Percentiles rank a stretch among this genome's conserved stretches.
Conservation (phyloP, 2,329 filamentous ascomycete genomes). For the Stromatinia cepivora region DNA sequence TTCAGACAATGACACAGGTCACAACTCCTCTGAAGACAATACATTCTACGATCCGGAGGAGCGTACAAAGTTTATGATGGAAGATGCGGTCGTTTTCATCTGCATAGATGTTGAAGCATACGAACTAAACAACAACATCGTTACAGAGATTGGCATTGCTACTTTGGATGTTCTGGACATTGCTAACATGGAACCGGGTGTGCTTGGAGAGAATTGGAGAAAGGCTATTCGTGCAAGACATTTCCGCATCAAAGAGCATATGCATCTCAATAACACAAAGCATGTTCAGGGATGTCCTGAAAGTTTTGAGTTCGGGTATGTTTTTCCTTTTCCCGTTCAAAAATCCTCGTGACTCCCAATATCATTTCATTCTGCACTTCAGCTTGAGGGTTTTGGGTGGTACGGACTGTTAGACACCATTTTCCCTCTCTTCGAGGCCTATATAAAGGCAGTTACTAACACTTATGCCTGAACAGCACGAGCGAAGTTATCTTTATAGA, state of each 20-base stretch:
- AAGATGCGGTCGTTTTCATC: slow-evolving; percentile 66
- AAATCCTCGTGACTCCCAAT: not conserved
- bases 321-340: not conserved
- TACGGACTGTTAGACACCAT: too few species aligned
- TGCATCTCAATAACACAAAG: slow-evolving; percentile 62
- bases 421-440: not conserved
- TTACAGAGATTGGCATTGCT: slow-evolving; percentile 87
- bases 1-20: slow-evolving; percentile 18
- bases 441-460: not conserved
- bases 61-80: slow-evolving; percentile 49
- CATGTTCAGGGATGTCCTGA: slow-evolving; percentile 75
- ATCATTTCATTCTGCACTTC: not conserved
- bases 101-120: slow-evolving; percentile 81
- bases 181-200: slow-evolving; percentile 56
- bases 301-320: slow-evolving; percentile 72
- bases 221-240: slow-evolving; percentile 68
- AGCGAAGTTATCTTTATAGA: slow-evolving; percentile 55
- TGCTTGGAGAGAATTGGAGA: slow-evolving; percentile 65
- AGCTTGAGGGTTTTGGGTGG: not conserved
- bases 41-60: slow-evolving; percentile 48
- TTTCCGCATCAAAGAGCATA: slow-evolving; percentile 71
- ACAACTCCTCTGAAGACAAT: slow-evolving; percentile 30
- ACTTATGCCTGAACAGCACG: slow-evolving; percentile 38
- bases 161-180: slow-evolving; percentile 70
- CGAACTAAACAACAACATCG: slow-evolving; percentile 62